Base-by-base conservation (phyloP, 1,284 basidiomycete species). In the Apiotrichum sp. region DNA sequence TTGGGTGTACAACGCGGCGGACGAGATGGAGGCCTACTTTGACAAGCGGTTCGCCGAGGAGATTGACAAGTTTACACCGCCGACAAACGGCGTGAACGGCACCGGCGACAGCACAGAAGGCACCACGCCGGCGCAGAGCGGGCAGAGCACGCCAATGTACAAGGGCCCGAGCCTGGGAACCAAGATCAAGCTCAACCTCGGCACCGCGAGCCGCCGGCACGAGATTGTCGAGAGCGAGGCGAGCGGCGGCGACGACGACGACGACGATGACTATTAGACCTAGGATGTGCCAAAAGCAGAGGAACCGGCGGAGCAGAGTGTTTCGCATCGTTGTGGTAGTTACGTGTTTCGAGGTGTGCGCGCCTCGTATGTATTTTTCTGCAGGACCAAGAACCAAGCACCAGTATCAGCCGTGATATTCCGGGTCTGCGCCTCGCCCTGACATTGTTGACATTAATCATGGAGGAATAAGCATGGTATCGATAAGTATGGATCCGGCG, bases 1-100 rank as follows among this genome's bases (percentile, higher is more conserved):
- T 0, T 88, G 89, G 86, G 93, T 98, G 34, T 96, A 92, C 77
- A 82, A 89, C 62, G 92, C 97, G 63, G 93, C 95, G 2, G 85
- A 89, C 53, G 87, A 89, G 76, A 89, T 95, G 86, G 87, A 93
- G 78, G 87, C 86, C 67, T 85, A 86, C 49, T 89, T 93, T 69
- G 81, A 86, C 61, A 79, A 81, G 31, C 78, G 84, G 34, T 73
- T 65, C 55, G 67, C 66, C 3, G 64, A 71, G 49, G 67, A 72
- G 57, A 51, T 66, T 16, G 46, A 52, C 9, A 58, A 56, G 47
- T 59, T 65, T 35, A 31, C 56, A 14, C 36, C 46, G 6, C 34
- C 36, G 3, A 50, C 45, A 22, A 43, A 40, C 41, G 54, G 33
- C 16, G 45, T 32, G 9, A 59, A 48, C 39, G 53, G 47, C 36